Evolutionary conservation across 31 red algal genomes (phyloP), one percentile per base, ranked within the genome.

Genomic region (Asparagopsis taxiformis): DNA sequence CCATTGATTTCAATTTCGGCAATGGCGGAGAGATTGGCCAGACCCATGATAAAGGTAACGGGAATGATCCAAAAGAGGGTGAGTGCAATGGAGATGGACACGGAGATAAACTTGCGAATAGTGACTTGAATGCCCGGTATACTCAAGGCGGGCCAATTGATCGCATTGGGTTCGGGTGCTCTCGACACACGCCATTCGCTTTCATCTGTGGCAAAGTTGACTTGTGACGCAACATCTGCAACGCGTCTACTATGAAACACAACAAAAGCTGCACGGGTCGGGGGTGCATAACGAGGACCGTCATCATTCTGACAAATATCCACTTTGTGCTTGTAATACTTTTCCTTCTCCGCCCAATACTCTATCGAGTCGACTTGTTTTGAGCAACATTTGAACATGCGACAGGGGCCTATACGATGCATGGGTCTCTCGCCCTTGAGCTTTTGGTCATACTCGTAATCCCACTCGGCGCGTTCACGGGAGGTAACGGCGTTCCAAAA

Each of bases 1-100:
- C 37, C 77, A 23, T 68, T 66, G 22, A 92, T 85, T 20, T 83
- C 87, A 62, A 82, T 19, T 23, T 82, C 51, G 25, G 70, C 59
- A 35, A 94, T 31, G 0, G 55, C 15, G 1, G 54, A 37, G 2
- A 94, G 55, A 38, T 83, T 88, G 1, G 77, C 72, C 38, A 94
- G 43, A 39, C 82, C 54, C 60, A 82, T 82, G 59, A 94, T 79
- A 65, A 77, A 73, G 0, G 82, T 88, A 24, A 87, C 69, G 2
- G 82, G 81, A 38, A 94, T 59, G 46, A 82, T 76, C 91, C 91
- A 94, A 43, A 94, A 94, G 21, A 94, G 25, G 34, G 79, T 87
- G 11, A 94, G 82, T 31, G 66, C 36, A 28, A 88, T 33, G 3
- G 79, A 50, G 8, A 36, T 30, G 19, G 70, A 19, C 9, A 77